phyloP scores from a whole-genome alignment of 768 basidiomycete genomes.

The Boletus fagicola region DNA sequence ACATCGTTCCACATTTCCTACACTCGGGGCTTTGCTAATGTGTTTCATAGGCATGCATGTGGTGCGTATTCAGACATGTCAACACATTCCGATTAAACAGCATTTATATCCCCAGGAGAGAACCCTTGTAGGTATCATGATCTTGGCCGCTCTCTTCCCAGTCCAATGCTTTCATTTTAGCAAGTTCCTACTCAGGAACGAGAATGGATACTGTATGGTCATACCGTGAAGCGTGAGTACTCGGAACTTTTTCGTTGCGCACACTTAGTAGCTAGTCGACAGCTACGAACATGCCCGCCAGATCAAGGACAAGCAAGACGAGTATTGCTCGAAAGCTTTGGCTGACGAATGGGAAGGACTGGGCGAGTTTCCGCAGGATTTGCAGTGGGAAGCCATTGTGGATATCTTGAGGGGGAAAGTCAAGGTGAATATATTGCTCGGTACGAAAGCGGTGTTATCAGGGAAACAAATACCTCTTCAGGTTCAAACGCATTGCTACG shows the following conservation, averaged over 20 bases:
- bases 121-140: slow-evolving; percentile 44
- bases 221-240: slow-evolving; percentile 54
- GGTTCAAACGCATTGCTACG: slow-evolving; percentile 53
- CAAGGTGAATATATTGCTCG: slow-evolving; percentile 44
- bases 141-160: neutral
- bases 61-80: slow-evolving; percentile 32
- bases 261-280: neutral
- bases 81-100: neutral
- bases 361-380: slow-evolving; percentile 59
- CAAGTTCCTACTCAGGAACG: slow-evolving; percentile 38
- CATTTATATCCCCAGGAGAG: slow-evolving; percentile 40
- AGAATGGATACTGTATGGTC: slow-evolving; percentile 67
- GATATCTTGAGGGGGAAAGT: slow-evolving; percentile 73
- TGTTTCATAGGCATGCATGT: slow-evolving; percentile 56
- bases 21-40: slow-evolving; percentile 2
- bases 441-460: neutral
- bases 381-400: slow-evolving; percentile 70
- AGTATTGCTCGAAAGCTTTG: slow-evolving; percentile 54
- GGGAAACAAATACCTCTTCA: slow-evolving; percentile 10
- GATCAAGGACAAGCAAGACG: slow-evolving; percentile 67
- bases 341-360: slow-evolving; percentile 45
- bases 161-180: slow-evolving; percentile 8
- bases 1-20: slow-evolving; percentile 7
- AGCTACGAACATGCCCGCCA: slow-evolving; percentile 64
- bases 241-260: neutral